These are phyloP conservation scores for Xylaria palmicola DNA, from an alignment of 495 filamentous ascomycete species.

Conservation along the genomic window DNA sequence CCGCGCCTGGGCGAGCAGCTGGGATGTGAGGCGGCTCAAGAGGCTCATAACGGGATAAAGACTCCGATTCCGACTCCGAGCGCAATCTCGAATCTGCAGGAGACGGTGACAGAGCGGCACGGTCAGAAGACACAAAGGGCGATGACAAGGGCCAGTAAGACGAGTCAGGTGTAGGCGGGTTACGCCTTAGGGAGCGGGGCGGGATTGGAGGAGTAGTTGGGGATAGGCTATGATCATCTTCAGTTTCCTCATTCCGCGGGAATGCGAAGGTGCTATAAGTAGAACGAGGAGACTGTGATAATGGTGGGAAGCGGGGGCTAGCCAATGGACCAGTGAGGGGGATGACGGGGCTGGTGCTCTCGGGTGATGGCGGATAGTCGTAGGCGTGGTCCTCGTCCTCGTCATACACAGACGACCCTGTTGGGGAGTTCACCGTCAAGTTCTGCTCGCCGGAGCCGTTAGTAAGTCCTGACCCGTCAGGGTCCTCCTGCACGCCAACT, in stretches of 20 bases:
- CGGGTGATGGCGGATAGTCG: conserved; percentile 25
- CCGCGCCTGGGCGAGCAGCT: conserved; percentile 12
- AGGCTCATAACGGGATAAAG: conserved; percentile 10
- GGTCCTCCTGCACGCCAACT: background rate
- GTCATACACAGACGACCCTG: conserved; percentile 20
- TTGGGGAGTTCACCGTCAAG: conserved; percentile 1
- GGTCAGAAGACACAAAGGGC: conserved; percentile 18
- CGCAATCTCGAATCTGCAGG: background rate
- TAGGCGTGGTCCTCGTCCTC: conserved; percentile 2
- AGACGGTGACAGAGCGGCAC: conserved; percentile 4
- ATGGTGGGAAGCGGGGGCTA: conserved; percentile 23
- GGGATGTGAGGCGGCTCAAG: conserved; percentile 13
- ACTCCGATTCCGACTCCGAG: conserved; percentile 18
- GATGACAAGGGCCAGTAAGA: conserved; percentile 27
- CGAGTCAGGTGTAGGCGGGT: conserved; percentile 25
- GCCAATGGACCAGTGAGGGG: conserved; percentile 28
- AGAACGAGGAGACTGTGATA: background rate
- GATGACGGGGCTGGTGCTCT: conserved; percentile 30
- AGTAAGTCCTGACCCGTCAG: background rate
- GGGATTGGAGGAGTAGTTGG: conserved; percentile 8
- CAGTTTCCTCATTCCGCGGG: conserved; percentile 1
- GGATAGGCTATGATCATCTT: background rate
- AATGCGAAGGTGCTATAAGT: background rate
- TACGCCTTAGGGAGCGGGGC: conserved; percentile 15
- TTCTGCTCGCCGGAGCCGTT: background rate